phyloP scores from a whole-genome alignment of 805 yeast species.

The Starmerella scarabaei region DNA sequence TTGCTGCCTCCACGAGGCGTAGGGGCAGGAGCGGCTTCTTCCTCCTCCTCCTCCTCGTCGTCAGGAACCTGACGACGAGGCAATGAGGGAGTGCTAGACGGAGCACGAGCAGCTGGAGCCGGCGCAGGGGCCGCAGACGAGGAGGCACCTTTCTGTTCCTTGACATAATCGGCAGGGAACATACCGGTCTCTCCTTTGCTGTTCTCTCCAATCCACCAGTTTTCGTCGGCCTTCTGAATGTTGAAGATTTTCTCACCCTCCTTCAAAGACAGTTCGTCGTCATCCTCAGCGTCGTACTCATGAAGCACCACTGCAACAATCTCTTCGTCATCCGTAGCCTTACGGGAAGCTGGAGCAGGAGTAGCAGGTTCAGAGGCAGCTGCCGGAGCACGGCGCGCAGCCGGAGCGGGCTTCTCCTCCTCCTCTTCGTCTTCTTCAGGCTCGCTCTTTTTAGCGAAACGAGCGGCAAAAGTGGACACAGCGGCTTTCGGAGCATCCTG shows the following conservation, averaged over 20 bases:
- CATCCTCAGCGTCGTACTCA: constrained; percentile 61
- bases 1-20: constrained; percentile 5
- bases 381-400: not conserved
- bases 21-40: not conserved
- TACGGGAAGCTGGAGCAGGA: constrained; percentile 8
- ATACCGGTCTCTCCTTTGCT: constrained; percentile 63
- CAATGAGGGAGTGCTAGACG: constrained; percentile 7
- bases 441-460: constrained; percentile 13
- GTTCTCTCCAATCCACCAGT: constrained; percentile 86
- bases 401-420: not conserved
- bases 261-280: constrained; percentile 52
- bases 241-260: constrained; percentile 58
- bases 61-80: constrained; percentile 7
- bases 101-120: constrained; percentile 9
- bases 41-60: not conserved
- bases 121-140: constrained; percentile 17
- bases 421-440: not conserved
- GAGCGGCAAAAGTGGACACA: constrained; percentile 16
- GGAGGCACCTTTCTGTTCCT: constrained; percentile 21
- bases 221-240: constrained; percentile 59
- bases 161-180: constrained; percentile 85
- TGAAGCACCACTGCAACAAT: constrained; percentile 51
- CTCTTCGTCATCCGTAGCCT: constrained; percentile 11
- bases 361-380: constrained; percentile 3
- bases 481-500: constrained; percentile 6